Conservation (phyloP, 2,329 filamentous ascomycete genomes). For the Curvularia verruculosa region DNA sequence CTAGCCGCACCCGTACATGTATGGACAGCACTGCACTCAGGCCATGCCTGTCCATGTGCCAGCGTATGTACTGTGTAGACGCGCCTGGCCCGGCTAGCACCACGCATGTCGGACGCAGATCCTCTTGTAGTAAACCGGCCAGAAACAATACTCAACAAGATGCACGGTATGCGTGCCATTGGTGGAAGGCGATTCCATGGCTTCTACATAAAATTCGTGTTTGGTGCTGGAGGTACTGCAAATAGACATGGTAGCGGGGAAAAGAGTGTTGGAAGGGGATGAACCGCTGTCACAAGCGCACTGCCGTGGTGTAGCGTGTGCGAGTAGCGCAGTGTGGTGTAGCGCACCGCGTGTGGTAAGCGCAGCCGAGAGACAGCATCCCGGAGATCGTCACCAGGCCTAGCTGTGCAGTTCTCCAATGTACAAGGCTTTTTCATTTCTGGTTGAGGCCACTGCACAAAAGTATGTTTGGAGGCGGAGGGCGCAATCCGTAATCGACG, state of each 20-base stretch:
- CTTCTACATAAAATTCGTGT: background rate
- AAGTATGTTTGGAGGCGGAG: background rate
- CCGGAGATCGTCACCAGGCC: slow-evolving; percentile 14
- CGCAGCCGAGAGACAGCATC: slow-evolving; percentile 15
- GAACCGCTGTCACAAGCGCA: slow-evolving; percentile 17
- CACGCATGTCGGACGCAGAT: slow-evolving; percentile 13
- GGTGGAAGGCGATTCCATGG: background rate
- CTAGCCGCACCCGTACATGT: slow-evolving; percentile 8
- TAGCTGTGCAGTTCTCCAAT: slow-evolving; percentile 1
- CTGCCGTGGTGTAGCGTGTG: slow-evolving; percentile 5
- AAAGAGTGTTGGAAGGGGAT: slow-evolving; percentile 7
- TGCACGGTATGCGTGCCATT: slow-evolving; percentile 3
- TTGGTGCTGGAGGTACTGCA: background rate
- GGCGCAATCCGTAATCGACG: background rate
- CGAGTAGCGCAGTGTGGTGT: background rate
- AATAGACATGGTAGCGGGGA: slow-evolving; percentile 5
- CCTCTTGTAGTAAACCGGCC: slow-evolving; percentile 8
- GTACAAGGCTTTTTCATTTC: background rate
- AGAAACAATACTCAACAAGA: slow-evolving; percentile 14
- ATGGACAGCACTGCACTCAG: slow-evolving; percentile 6
- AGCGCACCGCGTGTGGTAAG: slow-evolving; percentile 16
- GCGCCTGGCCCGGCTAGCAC: slow-evolving; percentile 10
- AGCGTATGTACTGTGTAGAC: slow-evolving; percentile 5
- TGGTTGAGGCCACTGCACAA: background rate
- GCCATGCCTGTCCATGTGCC: slow-evolving; percentile 8